Base-by-base conservation (phyloP, 305 asterid species). In the Fraxinus latifolia region DNA sequence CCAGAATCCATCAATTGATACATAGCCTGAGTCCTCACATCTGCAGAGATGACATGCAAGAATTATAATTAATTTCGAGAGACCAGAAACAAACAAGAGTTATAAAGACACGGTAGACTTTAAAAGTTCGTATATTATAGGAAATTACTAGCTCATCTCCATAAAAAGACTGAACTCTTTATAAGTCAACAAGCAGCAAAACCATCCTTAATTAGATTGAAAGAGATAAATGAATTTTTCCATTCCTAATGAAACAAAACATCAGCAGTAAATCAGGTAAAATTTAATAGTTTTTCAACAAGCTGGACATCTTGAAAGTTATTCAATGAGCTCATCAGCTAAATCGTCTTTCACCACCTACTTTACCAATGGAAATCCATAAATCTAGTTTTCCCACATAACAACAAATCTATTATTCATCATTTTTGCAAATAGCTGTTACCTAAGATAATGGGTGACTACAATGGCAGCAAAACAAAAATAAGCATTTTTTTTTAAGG, bases 1-100 rank as follows among this genome's bases (percentile, higher is more conserved):
- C 99, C 98, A 53, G 99, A 87, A 93, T 96, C 99, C 90, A 96
- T 91, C 80, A 96, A 93, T 87, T 96, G 99, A 90, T 96, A 96
- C 97, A 93, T 95, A 71, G 98, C 97, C 87, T 96, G 99, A 25
- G 99, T 96, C 80, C 98, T 91, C 83, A 95, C 99, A 85, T 96
- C 99, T 96, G 90, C 87, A 84, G 68, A 86, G 85, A 70, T 5
- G 9, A 15, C 27, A 68, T 68, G 68, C 74, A 21, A 7, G 67
- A 55, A 17, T 19, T 55, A 17, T 17, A 55, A 79, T 8, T 31
- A 39, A 62, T 53, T 75, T 47, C 62, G 72, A 77, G 32, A 33
- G 68, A 60, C 29, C 58, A 47, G 32, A 32, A 55, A 73, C 17
- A 53, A 53, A 53, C 25, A 5, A 50, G 23, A n/a, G 23, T 47